A percentile compares a stretch with the other conserved stretches of the same genome.
These are phyloP conservation scores for Blastomyces percursus DNA, from an alignment of 2,329 filamentous ascomycete species.

Conservation along the genomic window DNA sequence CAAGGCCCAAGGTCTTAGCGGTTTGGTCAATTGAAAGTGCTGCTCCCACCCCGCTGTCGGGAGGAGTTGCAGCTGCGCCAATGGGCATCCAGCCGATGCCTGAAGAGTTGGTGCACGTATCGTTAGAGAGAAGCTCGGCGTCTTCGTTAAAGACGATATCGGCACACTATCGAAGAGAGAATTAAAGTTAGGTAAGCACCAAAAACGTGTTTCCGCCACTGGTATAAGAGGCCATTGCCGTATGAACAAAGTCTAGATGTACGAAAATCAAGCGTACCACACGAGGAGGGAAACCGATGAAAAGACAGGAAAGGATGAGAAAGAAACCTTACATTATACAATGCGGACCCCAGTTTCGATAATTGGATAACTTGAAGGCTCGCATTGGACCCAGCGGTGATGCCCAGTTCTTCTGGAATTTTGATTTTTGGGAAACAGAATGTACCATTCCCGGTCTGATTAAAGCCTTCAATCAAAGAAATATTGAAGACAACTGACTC, in stretches of 20 bases:
- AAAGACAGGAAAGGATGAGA: not conserved
- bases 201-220: not conserved
- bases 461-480: slow-evolving; percentile 34
- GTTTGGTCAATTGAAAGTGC: not conserved
- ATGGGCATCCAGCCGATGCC: slow-evolving; percentile 26
- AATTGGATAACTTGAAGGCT: slow-evolving; percentile 39
- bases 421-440: slow-evolving; percentile 35
- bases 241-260: not conserved
- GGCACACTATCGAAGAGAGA: slow-evolving; percentile 27
- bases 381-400: slow-evolving; percentile 31
- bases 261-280: not conserved
- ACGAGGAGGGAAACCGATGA: not conserved
- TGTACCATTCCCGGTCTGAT: slow-evolving; percentile 38
- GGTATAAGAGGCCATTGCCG: not conserved
- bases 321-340: slow-evolving; percentile 37
- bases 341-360: slow-evolving; percentile 27
- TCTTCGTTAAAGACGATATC: slow-evolving; percentile 34
- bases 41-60: not conserved
- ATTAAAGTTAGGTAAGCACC: not conserved
- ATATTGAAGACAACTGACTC: slow-evolving; percentile 37
- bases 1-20: not conserved
- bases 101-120: slow-evolving; percentile 31
- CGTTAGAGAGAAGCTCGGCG: slow-evolving; percentile 26
- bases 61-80: slow-evolving; percentile 6
- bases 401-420: slow-evolving; percentile 21